These are phyloP conservation scores for Rhodocollybia butyracea DNA, from an alignment of 768 basidiomycete genomes.

Conservation along the genomic window DNA sequence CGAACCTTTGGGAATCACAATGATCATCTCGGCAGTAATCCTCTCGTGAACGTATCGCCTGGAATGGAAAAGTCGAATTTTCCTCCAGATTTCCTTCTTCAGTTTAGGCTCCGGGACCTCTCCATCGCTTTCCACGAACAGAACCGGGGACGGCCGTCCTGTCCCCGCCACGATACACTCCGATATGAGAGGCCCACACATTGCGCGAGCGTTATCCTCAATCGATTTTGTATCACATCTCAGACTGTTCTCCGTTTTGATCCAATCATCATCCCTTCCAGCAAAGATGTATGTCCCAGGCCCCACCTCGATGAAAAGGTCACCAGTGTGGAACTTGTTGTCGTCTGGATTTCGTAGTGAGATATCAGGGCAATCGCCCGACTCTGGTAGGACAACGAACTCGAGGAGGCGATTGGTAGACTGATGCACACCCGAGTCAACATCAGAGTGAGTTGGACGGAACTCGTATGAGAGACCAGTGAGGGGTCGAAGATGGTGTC, in stretches of 20 bases:
- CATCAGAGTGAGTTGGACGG: constrained; percentile 43
- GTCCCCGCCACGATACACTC: constrained; percentile 78
- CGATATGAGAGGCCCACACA: constrained; percentile 61
- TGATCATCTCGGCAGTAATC: constrained; percentile 61
- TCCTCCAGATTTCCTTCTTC: constrained; percentile 71
- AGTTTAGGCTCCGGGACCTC: constrained; percentile 55
- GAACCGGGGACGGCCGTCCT: constrained; percentile 73
- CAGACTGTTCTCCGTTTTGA: constrained; percentile 76
- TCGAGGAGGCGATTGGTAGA: constrained; percentile 60
- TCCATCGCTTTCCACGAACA: constrained; percentile 65
- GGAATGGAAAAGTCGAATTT: constrained; percentile 69
- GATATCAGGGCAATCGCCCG: constrained; percentile 64
- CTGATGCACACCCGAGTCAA: constrained; percentile 30
- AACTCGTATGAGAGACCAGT: constrained; percentile 66
- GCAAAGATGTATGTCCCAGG: constrained; percentile 61
- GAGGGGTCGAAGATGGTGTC: constrained; percentile 54
- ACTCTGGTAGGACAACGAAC: constrained; percentile 64
- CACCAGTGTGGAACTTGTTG: constrained; percentile 70
- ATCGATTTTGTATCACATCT: constrained; percentile 80
- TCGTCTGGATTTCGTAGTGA: constrained; percentile 61
- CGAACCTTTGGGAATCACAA: constrained; percentile 57
- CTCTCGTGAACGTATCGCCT: constrained; percentile 79
- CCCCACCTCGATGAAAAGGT: constrained; percentile 64
- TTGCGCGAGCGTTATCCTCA: constrained; percentile 69
- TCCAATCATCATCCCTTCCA: constrained; percentile 83